Conservation (phyloP, 495 filamentous ascomycete species). For the Apodospora peruviana region DNA sequence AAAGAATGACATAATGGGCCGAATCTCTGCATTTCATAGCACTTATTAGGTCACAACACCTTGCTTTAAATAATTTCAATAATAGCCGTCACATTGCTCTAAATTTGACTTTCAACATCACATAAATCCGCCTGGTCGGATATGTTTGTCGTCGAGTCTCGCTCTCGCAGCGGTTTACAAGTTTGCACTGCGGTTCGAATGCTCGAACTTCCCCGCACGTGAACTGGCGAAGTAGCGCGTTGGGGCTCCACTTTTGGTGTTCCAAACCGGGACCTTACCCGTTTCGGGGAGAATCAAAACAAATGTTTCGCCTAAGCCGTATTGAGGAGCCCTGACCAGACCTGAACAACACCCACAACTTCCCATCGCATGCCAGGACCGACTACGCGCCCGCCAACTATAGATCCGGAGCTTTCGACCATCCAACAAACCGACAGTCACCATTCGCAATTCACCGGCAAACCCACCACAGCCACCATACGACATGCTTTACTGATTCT, state of each 20-base stretch:
- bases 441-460: slow-evolving; percentile 2
- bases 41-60: no score
- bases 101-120: no score
- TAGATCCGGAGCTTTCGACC: slow-evolving; percentile 7
- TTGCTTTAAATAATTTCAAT: no score
- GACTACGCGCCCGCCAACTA: slow-evolving; percentile 6
- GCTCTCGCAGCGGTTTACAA: no score
- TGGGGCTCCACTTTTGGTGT: slow-evolving; percentile 12
- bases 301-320: slow-evolving; percentile 20
- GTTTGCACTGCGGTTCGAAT: background rate
- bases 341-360: slow-evolving; percentile 22
- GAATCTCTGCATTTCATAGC: no score
- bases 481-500: background rate
- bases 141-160: no score
- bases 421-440: background rate
- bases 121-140: no score
- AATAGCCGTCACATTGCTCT: no score
- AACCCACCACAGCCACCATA: slow-evolving; percentile 2
- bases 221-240: slow-evolving; percentile 15
- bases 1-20: no score
- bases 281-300: slow-evolving; percentile 29
- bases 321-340: slow-evolving; percentile 5
- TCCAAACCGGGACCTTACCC: slow-evolving; percentile 17
- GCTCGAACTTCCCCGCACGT: slow-evolving; percentile 16
- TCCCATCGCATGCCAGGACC: slow-evolving; percentile 2